Evolutionary conservation across 805 yeast genomes (phyloP), one percentile per base, ranked within the genome.

Genomic region (Monosporozyma unispora): DNA sequence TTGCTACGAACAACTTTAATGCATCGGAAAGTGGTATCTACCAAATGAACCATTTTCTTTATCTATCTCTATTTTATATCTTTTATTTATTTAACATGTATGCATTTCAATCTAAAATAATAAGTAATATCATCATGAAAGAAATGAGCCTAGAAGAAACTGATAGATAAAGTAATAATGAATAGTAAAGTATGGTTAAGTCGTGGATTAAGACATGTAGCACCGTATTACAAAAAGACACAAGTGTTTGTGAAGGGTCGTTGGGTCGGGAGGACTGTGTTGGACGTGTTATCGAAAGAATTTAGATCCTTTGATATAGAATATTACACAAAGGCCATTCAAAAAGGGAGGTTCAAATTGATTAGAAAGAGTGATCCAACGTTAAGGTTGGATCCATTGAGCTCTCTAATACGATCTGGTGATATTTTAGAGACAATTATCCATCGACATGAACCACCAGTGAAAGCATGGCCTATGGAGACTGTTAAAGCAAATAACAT

Each of bases 381-480:
- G 42, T 6, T 28, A n/a, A 19, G 6, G 3, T 4, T 61, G 6
- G 51, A 51, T 16, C 50, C 55, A 3, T 31, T 57, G 14, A 8
- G 4, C 1, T 45, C 56, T 0, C 48, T 42, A 1, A 59, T 67
- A 5, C 49, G 53, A 35, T 56, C 57, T 42, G 63, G 64, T 27
- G 70, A 67, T 45, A 39, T 58, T 7, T 49, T 66, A 5, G 54
- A 52, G 19, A 57, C 60, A 1, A 50, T 50, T 4, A 52, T 80
- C 44, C 97, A 89, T 62, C 77, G 90, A 51, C 97, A 91, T 62
- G 99, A 93, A 60, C 96, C 97, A 5, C 81, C 95, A 0, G 89
- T 90, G 2, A 65, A 80, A 53, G 57, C 58, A 40, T 65, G 70
- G 69, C 55, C 43, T 19, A 22, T 12, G 10, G n/a, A 9, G 14